Evolutionary conservation across 2,329 filamentous ascomycete species (phyloP).

Genomic region (Fusarium sp.): DNA sequence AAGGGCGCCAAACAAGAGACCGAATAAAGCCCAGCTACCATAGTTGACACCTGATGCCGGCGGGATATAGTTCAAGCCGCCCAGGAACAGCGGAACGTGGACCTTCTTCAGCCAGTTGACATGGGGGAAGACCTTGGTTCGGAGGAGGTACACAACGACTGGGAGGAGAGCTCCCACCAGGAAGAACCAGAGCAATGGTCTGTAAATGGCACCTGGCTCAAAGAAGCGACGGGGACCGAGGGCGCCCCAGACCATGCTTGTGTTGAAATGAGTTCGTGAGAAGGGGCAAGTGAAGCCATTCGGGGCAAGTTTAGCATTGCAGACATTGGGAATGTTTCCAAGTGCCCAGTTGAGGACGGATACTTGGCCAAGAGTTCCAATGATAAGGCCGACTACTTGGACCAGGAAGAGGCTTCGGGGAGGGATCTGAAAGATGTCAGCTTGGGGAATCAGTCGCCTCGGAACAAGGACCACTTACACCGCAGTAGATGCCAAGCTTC

Average conservation of each 20-base stretch:
- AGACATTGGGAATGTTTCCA: constrained; percentile 60
- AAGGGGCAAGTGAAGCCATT: constrained; percentile 57
- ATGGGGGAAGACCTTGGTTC: constrained; percentile 34
- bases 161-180: constrained; percentile 61
- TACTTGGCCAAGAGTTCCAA: constrained; percentile 56
- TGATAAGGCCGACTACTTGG: constrained; percentile 55
- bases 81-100: constrained; percentile 45
- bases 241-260: constrained; percentile 65
- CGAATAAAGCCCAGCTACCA: constrained; percentile 45
- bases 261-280: constrained; percentile 57
- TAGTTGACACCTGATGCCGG: constrained; percentile 48
- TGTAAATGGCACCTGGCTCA: constrained; percentile 59
- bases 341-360: constrained; percentile 50
- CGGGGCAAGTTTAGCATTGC: constrained; percentile 50
- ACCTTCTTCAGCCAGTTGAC: constrained; percentile 41
- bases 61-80: constrained; percentile 46
- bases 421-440: constrained; percentile 47
- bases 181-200: constrained; percentile 62
- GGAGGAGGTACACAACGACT: constrained; percentile 54
- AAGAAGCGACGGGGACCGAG: constrained; percentile 67
- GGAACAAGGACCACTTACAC: constrained; percentile 16
- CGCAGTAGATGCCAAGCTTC: constrained; percentile 56
- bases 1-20: constrained; percentile 42
- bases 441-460: fast-evolving
- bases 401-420: constrained; percentile 55